A percentile compares a stretch with the other conserved stretches of the same genome.
Conservation (phyloP, 768 basidiomycete genomes). For the Suillus clintonianus region DNA sequence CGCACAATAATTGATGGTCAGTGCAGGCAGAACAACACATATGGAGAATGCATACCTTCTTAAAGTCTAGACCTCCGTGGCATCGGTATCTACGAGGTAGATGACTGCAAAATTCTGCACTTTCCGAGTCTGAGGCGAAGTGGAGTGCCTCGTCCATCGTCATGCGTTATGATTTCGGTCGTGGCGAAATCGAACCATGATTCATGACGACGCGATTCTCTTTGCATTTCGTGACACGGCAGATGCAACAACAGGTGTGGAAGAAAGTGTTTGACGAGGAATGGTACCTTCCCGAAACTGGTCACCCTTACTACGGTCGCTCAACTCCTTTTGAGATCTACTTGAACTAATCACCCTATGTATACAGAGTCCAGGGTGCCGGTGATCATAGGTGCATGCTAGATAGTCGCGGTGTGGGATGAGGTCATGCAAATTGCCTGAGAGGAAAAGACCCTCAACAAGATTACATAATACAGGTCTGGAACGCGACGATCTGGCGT, state of each 20-base stretch:
- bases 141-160: conserved; percentile 98
- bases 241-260: conserved; percentile 85
- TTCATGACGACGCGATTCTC: conserved; percentile 91
- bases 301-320: too few relatives aligned
- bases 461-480: not conserved
- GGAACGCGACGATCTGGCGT: not conserved
- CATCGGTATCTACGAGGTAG: conserved; percentile 91
- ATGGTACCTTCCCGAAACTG: too few relatives aligned
- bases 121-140: conserved; percentile 76
- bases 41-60: conserved; percentile 62
- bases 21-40: not conserved
- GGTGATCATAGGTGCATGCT: too few relatives aligned
- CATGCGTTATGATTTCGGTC: conserved; percentile 95
- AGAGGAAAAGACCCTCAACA: too few relatives aligned
- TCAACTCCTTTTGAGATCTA: too few relatives aligned
- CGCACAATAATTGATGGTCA: not conserved
- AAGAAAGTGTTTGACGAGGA: conserved; percentile 52
- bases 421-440: not conserved
- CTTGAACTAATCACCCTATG: too few relatives aligned
- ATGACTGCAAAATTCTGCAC: conserved; percentile 99
- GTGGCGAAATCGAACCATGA: conserved; percentile 78
- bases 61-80: conserved; percentile 98
- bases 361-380: too few relatives aligned
- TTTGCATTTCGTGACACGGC: conserved; percentile 98
- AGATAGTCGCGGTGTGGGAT: too few relatives aligned